These are phyloP conservation scores for Vanrija humicola DNA, from an alignment of 1,284 basidiomycete species.

Conservation along the genomic window DNA sequence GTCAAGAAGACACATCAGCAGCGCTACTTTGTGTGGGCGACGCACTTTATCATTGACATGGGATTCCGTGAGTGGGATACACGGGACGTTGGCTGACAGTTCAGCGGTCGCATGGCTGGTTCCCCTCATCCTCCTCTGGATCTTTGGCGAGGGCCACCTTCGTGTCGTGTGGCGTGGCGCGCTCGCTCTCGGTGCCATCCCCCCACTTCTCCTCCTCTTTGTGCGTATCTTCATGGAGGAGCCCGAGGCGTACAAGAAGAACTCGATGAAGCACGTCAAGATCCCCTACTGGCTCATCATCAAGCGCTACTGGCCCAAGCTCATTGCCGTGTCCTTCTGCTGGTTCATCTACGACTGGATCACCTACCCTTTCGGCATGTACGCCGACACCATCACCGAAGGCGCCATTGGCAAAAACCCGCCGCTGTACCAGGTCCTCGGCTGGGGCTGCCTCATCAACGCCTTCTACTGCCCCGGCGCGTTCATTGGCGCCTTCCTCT, in stretches of 20 bases:
- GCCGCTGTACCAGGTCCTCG: slow-evolving; percentile 33
- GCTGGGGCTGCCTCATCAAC: slow-evolving; percentile 50
- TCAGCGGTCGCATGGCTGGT: slow-evolving; percentile 68
- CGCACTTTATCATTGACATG: slow-evolving; percentile 17
- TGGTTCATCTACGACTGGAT: slow-evolving; percentile 66
- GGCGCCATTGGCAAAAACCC: slow-evolving; percentile 24
- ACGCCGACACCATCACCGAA: slow-evolving; percentile 61
- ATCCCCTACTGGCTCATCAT: slow-evolving; percentile 67
- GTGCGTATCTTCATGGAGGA: slow-evolving; percentile 86
- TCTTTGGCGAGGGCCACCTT: slow-evolving; percentile 75
- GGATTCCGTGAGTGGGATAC: slow-evolving; percentile 7
- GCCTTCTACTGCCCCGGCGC: slow-evolving; percentile 50
- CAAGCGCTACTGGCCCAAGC: slow-evolving; percentile 59
- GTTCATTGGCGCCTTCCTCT: slow-evolving; percentile 33
- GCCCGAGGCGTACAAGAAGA: slow-evolving; percentile 49
- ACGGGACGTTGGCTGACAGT: neutral
- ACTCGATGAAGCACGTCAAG: slow-evolving; percentile 63
- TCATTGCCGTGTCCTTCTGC: slow-evolving; percentile 28
- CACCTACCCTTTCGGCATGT: slow-evolving; percentile 68
- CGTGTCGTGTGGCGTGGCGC: slow-evolving; percentile 82
- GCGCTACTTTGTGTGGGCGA: slow-evolving; percentile 63
- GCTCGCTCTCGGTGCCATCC: slow-evolving; percentile 78
- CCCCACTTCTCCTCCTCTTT: slow-evolving; percentile 69
- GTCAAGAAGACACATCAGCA: slow-evolving; percentile 77
- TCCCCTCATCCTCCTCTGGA: slow-evolving; percentile 79